Base-by-base conservation (phyloP, 2,329 filamentous ascomycete species). In the Pseudopithomyces chartarum region DNA sequence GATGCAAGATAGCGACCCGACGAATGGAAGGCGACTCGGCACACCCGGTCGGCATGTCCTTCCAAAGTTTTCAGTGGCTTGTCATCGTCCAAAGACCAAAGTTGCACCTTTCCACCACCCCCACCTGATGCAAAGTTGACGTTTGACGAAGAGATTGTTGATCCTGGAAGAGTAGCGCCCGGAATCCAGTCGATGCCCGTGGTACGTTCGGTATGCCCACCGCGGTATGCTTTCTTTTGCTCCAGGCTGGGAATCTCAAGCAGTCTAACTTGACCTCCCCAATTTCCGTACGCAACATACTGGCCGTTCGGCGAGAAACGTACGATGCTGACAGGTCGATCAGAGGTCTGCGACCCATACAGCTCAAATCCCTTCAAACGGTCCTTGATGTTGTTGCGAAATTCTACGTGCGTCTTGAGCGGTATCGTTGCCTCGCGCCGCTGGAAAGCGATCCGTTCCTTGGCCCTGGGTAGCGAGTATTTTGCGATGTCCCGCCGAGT, bases 131-230 rank as follows among this genome's bases (percentile, higher is more conserved):
- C 94, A 34, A 99, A 82, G 69, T 97, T 97, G 54, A 97, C 86
- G 1, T 86, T 81, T 23, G 87, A 86, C 7, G 87, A 80, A 0
- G 91, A 92, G 6, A 96, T 85, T 48, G 83, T 87, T n/a, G 84
- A 84, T 23, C 84, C 85, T 0, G 88, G 82, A 19, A 96, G 71
- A 0, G 92, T 96, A 5, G 93, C 86, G 3, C 88, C 90, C 0
- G 95, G 95, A 68, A 87, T 88, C 95, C 95, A 99, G 2, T 92
- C 87, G 26, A 99, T 82, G 6, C 95, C 95, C 60, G 94, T 93
- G 55, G 98, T 88, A 64, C 93, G 90, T 76, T 91, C 92, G 6
- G 87, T 93, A 73, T 99, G 95, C 1, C 91, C 95, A n/a, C 71
- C 71, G 44, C 93, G 85, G 59, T 96, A 81, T 4, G 85, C 87